Conservation (phyloP, 2,329 filamentous ascomycete species). For the Sporothrix schenckii region DNA sequence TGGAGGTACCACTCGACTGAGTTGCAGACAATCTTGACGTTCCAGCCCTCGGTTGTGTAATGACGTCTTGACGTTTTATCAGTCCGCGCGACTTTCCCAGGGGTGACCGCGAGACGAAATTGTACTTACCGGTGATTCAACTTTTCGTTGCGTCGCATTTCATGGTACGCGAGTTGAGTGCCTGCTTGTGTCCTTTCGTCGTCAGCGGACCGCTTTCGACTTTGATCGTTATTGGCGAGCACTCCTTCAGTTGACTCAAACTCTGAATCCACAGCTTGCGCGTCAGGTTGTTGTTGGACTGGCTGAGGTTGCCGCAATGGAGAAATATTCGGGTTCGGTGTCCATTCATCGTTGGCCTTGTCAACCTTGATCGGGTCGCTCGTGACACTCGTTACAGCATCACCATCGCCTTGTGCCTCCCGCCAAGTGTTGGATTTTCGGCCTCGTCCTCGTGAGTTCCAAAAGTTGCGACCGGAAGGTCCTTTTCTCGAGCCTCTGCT, state of each 20-base stretch:
- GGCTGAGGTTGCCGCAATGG: neutral
- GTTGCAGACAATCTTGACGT: conserved; percentile 31
- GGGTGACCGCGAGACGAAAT: neutral
- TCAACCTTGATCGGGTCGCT: too few relatives aligned
- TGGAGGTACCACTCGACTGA: conserved; percentile 30
- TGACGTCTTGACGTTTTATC: neutral
- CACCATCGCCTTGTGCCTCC: too few relatives aligned
- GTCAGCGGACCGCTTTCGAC: neutral
- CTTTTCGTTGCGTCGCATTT: neutral
- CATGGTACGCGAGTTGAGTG: neutral
- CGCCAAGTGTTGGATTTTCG: neutral
- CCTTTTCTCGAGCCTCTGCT: neutral
- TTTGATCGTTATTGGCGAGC: neutral
- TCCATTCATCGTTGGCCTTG: neutral
- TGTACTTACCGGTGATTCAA: neutral
- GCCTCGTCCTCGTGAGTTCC: neutral
- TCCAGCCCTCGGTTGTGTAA: conserved; percentile 22
- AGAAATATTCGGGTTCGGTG: neutral
- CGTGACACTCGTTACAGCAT: too few relatives aligned
- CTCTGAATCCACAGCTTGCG: neutral
- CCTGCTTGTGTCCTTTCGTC: neutral
- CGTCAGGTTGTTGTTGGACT: neutral
- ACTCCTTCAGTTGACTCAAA: neutral
- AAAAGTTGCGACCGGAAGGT: neutral
- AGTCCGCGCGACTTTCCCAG: neutral